Base-by-base conservation (phyloP, 2,329 filamentous ascomycete genomes). In the Colletotrichum sansevieriae region DNA sequence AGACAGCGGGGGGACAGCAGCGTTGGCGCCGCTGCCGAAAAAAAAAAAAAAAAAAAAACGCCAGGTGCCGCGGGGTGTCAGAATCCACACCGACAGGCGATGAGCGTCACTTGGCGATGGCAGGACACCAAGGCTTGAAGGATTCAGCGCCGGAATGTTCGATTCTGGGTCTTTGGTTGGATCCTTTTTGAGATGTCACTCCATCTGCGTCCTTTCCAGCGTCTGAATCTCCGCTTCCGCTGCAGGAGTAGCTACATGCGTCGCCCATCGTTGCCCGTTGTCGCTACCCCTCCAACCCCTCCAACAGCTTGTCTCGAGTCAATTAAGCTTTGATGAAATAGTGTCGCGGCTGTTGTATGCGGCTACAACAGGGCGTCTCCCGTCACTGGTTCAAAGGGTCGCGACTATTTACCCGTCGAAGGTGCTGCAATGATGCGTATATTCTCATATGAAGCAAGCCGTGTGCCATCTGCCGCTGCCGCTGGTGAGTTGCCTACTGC, bases 221-320 rank as follows among this genome's bases (percentile, higher is more conserved):
- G 37, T 22, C 47, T 54, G 35, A 37, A 54, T 13, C 20, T 33
- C 43, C 22, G 44, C 51, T 44, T 25, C 52, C 46, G 44, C 44
- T 51, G 58, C 58, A 61, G 58, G 22, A 20, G 49, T 29, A 37
- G 63, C 55, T 43, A 58, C 13, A 65, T 60, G 55, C 46, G 43
- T 11, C 20, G 18, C 22, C 18, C 13, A 54, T 54, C 15, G 4
- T 39, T 39, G 37, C 13, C 49, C n/a, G n/a, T 20, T 33, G 6
- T 44, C 15, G 22, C 33, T 41, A 29, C 58, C 58, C 46, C 58
- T 52, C 58, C 58, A 20, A 61, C 58, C 58, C 46, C 46, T 61
- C 43, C 43, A 46, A 33, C 47, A 18, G 18, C 20, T 55, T 33
- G 39, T 29, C 35, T 55, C 52, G 15, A 54, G 29, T 37, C 29